Percentiles rank a stretch among this genome's conserved stretches.
Evolutionary conservation across 108 stramenopile species (phyloP).

Genomic region (Chaetoceros tenuissimus): DNA sequence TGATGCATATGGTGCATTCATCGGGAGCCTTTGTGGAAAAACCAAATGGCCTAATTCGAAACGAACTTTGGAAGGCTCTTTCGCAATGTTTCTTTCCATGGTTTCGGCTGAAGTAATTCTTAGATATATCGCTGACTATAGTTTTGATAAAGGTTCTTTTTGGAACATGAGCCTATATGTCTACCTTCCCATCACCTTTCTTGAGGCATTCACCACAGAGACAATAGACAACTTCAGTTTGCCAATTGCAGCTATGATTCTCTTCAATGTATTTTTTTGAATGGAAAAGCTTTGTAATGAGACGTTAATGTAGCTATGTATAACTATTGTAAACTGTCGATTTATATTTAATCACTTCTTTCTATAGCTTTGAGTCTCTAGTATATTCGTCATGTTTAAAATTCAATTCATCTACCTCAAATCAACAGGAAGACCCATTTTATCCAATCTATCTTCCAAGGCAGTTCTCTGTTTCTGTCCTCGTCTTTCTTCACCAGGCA

Average conservation of each 20-base stretch:
- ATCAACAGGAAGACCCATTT: slow-evolving; percentile 84
- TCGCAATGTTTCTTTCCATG: slow-evolving; percentile 71
- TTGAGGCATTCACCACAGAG: slow-evolving; percentile 72
- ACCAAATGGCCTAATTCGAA: slow-evolving; percentile 26
- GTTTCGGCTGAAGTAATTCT: slow-evolving; percentile 2
- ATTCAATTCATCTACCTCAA: no score
- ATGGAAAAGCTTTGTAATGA: no score
- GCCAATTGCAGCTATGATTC: slow-evolving; percentile 39
- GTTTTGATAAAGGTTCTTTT: slow-evolving; percentile 1
- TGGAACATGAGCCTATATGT: slow-evolving; percentile 4
- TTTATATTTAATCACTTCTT: no score
- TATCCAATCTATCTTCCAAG: slow-evolving; percentile 74
- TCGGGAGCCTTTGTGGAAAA: slow-evolving; percentile 28
- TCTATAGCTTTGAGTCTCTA: no score
- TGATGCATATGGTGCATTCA: slow-evolving; percentile 65
- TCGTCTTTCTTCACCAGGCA: slow-evolving; percentile 59
- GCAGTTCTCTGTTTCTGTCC: slow-evolving; percentile 72
- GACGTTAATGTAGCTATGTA: no score
- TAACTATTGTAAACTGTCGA: no score
- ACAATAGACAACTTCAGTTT: slow-evolving; percentile 81
- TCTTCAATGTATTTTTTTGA: no score
- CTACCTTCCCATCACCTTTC: slow-evolving; percentile 34
- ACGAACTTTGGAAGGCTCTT: slow-evolving; percentile 66
- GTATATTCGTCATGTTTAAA: no score
- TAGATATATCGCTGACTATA: not conserved